Evolutionary conservation across 495 filamentous ascomycete species (phyloP), one percentile per base, ranked within the genome.

Genomic region (Talaromyces thailandensis): DNA sequence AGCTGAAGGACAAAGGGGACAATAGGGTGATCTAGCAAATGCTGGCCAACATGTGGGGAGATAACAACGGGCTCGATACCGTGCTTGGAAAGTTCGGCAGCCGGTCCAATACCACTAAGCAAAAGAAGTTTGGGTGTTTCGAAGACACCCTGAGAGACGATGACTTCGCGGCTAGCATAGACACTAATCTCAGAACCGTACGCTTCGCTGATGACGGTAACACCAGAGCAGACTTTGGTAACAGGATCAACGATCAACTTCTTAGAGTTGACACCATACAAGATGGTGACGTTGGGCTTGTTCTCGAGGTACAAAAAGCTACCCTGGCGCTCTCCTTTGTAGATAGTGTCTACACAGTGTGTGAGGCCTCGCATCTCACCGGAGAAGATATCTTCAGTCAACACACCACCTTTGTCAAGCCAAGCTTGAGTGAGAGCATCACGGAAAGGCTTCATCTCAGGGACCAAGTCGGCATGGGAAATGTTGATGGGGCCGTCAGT

Each of bases 331-430:
- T 76, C 69, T 25, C 85, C 84, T 55, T 82, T 71, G 72, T 86
- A 84, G 64, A 85, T 84, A 51, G 76, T 79, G 67, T 83, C 78
- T 11, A 82, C 71, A 65, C 78, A 81, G 63, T 84, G 76, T 52
- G 74, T 76, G 6, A 86, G 76, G 8, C 85, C 85, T 43, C 73
- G 63, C 81, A 83, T 80, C 12, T 75, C 73, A n/a, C 83, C 85
- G 37, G 62, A 78, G 83, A 61, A 70, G 62, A 79, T 75, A 18
- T 70, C 77, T 6, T 64, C 24, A 1, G 67, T 64, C 24, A 63
- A 52, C 7, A 61, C 64, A 50, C 75, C 67, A n/a, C 75, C 79
- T 52, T 79, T 67, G 65, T 76, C 81, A 6, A 76, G 62, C 85
- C 84, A 86, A 0, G 83, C 84, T 35, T 80, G 64, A 26, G 73